Base-by-base conservation (phyloP, 176 grass and related monocot species). In the Tuctoria greenei region DNA sequence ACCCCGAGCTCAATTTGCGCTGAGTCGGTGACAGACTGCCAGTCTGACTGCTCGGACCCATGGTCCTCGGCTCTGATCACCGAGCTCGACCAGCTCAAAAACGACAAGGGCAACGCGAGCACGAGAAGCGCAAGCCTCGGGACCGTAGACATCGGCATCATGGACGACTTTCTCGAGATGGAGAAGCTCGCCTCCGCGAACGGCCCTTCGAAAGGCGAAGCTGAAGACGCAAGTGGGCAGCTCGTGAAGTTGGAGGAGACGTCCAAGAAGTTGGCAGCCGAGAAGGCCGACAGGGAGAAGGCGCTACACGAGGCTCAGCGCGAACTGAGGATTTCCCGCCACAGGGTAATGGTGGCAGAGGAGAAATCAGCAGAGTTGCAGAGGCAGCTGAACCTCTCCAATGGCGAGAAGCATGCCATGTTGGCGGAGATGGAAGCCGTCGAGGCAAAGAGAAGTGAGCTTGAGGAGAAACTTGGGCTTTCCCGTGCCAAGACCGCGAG, bases 141-240 rank as follows among this genome's bases (percentile, higher is more conserved):
- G 16, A 11, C 77, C 27, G 72, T 71, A 28, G 86, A 93, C 62
- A 80, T 77, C 15, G 79, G 69, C 37, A 70, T 84, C 44, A 84
- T 97, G 82, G 85, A 93, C 55, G 93, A 93, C 82, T 97, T 97
- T 81, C 78, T 90, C 54, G 87, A 97, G 74, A 97, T 93, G 90
- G 93, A 97, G 83, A 93, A 67, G 82, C 83, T 97, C 8, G 87
- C 88, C 9, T 67, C 79, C 4, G 65, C 15, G 9, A 49, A 72
- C 2, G 55, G 11, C 11, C 27, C 60, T 0, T 82, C 74, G 4
- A 79, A 61, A 64, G 72, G 55, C 6, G 81, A 69, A 8, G 69
- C 37, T 2, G 75, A 79, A 38, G 81, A 88, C 14, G 57, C 81
- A 14, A 34, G n/a, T 72, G 66, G 10, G 8, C 82, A 84, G 47